phyloP scores from a whole-genome alignment of 2,329 filamentous ascomycete genomes.

The Aureobasidium namibiae region DNA sequence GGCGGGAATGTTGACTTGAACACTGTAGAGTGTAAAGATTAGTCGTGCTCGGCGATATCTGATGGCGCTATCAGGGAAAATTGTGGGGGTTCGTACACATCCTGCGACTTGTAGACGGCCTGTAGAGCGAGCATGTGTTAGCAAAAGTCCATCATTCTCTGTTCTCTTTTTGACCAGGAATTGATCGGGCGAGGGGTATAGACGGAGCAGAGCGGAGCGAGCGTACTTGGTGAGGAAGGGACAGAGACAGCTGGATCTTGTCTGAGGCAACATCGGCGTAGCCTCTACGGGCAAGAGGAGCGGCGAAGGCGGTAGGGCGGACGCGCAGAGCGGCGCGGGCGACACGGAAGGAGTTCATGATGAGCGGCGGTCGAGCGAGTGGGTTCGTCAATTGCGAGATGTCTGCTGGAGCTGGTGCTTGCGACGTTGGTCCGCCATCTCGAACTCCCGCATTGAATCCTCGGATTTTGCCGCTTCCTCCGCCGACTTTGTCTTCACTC shows the following conservation, averaged over 20 bases:
- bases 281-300: slow-evolving; percentile 63
- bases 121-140: slow-evolving; percentile 27
- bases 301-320: slow-evolving; percentile 67
- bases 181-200: background rate
- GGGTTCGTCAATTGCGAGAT: slow-evolving; percentile 11
- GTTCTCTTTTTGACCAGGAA: background rate
- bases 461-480: background rate
- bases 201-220: background rate
- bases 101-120: slow-evolving; percentile 62
- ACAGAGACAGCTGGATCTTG: slow-evolving; percentile 92
- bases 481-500: slow-evolving; percentile 5
- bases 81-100: slow-evolving; percentile 49
- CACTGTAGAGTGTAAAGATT: slow-evolving; percentile 48
- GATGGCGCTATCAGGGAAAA: background rate
- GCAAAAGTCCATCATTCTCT: slow-evolving; percentile 11
- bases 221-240: slow-evolving; percentile 95
- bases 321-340: slow-evolving; percentile 82
- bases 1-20: slow-evolving; percentile 98
- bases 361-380: slow-evolving; percentile 21
- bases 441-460: slow-evolving; percentile 6
- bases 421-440: slow-evolving; percentile 11
- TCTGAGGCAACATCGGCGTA: slow-evolving; percentile 59
- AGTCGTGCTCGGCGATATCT: background rate
- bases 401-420: slow-evolving; percentile 3
- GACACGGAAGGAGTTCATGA: slow-evolving; percentile 92